These are phyloP conservation scores for Cantharellus cinnabarinus DNA, from an alignment of 768 basidiomycete genomes.

Conservation along the genomic window DNA sequence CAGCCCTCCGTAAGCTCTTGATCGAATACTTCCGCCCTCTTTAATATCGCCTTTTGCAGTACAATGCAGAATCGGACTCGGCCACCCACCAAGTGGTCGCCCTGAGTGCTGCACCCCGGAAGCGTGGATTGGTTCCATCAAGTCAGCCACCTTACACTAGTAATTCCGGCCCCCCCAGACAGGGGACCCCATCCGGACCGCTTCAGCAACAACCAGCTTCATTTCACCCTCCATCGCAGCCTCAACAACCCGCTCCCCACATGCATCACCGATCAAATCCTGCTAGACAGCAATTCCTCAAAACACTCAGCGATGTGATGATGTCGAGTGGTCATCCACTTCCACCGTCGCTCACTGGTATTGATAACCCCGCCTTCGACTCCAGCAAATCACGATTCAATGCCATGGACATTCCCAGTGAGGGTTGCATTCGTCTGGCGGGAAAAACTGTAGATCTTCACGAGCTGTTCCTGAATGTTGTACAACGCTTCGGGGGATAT, in stretches of 20 bases:
- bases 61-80: neutral
- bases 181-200: neutral
- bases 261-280: neutral
- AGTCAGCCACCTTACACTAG: neutral
- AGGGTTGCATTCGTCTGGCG: conserved; percentile 48
- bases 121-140: neutral
- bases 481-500: conserved; percentile 35
- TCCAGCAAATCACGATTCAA: conserved; percentile 43
- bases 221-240: neutral
- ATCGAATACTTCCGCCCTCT: neutral
- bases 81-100: neutral
- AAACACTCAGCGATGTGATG: conserved; percentile 40
- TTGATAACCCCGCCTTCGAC: conserved; percentile 39
- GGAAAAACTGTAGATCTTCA: conserved; percentile 63
- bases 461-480: conserved; percentile 44
- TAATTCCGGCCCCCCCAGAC: neutral
- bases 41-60: neutral
- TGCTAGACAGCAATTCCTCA: conserved; percentile 37
- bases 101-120: neutral
- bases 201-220: neutral
- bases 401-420: conserved; percentile 34
- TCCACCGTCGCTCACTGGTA: conserved; percentile 52
- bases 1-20: neutral
- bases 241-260: neutral
- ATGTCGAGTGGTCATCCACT: conserved; percentile 30